A percentile compares a stretch with the other conserved stretches of the same genome.
Evolutionary conservation across 805 yeast species (phyloP).

Genomic region (Monosporozyma yasuniensis): DNA sequence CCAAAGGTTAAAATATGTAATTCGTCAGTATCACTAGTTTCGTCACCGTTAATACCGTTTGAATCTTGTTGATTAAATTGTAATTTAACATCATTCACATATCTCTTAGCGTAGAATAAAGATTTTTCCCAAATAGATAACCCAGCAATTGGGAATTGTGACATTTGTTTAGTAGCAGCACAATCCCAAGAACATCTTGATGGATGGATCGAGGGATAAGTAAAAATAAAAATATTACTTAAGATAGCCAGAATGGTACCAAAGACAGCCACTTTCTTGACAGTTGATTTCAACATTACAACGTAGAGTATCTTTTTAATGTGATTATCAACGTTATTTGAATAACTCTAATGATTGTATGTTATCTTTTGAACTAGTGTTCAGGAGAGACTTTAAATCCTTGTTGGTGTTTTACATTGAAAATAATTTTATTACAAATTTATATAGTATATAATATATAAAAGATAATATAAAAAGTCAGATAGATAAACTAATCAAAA

Average conservation of each 20-base stretch:
- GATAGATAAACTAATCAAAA: not conserved
- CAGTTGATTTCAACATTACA: constrained; percentile 1
- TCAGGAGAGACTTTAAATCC: too few species aligned
- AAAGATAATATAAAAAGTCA: not conserved
- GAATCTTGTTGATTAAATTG: constrained; percentile 6
- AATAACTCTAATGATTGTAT: too few species aligned
- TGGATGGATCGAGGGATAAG: constrained; percentile 60
- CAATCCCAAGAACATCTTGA: constrained; percentile 53
- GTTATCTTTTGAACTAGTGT: too few species aligned
- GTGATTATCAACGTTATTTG: too few species aligned
- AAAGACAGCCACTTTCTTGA: constrained; percentile 7
- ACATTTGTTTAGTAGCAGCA: constrained; percentile 5
- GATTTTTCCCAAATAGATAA: constrained; percentile 11
- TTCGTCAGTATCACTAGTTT: constrained; percentile 24
- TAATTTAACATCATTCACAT: constrained; percentile 25
- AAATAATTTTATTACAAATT: not conserved
- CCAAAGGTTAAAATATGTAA: constrained; percentile 77
- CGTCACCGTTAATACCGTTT: constrained; percentile 5
- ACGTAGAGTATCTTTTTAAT: too few species aligned
- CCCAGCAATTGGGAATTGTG: not conserved
- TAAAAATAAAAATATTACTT: constrained; percentile 57
- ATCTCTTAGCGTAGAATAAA: constrained; percentile 21
- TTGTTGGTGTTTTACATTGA: too few species aligned
- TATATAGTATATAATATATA: not conserved
- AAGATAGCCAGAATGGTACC: constrained; percentile 32